Percentiles rank a stretch among this genome's conserved stretches.
phyloP scores from a whole-genome alignment of 2,329 filamentous ascomycete genomes.

The Ceratocystis harringtonii region DNA sequence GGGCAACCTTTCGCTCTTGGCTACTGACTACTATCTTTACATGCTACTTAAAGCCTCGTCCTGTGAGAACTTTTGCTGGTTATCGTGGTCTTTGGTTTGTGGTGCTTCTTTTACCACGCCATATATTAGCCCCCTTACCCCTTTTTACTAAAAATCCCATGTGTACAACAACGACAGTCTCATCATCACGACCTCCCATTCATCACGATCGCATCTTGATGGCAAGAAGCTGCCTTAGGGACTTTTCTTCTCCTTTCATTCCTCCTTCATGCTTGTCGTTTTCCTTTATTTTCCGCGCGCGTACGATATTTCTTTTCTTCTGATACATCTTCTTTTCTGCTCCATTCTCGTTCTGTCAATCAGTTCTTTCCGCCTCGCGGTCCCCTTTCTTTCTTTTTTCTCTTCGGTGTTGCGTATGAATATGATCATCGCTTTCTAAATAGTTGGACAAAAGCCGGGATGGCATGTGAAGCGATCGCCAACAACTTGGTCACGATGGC shows the following conservation, averaged over 20 bases:
- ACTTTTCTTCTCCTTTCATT: background rate
- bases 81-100: background rate
- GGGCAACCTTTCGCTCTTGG: background rate
- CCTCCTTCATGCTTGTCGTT: constrained; percentile 5
- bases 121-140: background rate
- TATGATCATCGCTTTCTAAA: background rate
- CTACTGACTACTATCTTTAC: background rate
- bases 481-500: background rate
- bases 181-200: constrained; percentile 5
- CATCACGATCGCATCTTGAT: background rate
- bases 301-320: constrained; percentile 2
- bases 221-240: background rate
- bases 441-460: background rate
- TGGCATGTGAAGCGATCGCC: background rate
- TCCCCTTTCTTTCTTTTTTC: background rate
- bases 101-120: background rate
- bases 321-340: constrained; percentile 2
- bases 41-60: background rate
- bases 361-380: background rate
- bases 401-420: background rate
- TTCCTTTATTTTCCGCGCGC: constrained; percentile 8
- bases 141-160: background rate
- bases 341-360: background rate
- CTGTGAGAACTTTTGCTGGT: background rate
- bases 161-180: constrained; percentile 3